phyloP scores from a whole-genome alignment of 768 basidiomycete species.

The Rhodosporidiobolus odoratus region DNA sequence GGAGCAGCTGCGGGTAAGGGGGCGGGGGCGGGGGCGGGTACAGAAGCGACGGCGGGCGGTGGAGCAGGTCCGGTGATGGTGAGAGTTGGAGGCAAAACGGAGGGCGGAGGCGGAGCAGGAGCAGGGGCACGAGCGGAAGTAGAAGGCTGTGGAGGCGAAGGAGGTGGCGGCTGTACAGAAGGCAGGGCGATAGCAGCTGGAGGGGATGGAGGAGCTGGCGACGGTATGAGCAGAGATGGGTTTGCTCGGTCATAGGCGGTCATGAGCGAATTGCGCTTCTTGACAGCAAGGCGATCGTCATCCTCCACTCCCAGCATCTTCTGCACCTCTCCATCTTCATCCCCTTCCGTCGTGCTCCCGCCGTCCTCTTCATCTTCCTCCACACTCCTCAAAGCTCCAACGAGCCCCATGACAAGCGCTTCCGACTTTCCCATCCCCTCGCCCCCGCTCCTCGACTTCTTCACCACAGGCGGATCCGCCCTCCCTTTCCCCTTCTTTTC shows the following conservation, averaged over 20 bases:
- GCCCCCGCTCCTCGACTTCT: not conserved
- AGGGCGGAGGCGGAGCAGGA: not conserved
- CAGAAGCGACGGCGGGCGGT: too few species aligned
- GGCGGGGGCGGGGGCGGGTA: too few species aligned
- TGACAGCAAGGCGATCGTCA: not conserved
- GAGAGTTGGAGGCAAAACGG: not conserved
- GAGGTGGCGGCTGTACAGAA: not conserved
- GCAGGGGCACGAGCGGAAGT: not conserved
- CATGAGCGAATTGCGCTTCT: not conserved
- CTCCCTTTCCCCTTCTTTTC: not conserved
- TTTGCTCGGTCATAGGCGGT: too few species aligned
- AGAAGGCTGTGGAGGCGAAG: too few species aligned
- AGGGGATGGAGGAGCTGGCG: too few species aligned
- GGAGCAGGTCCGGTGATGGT: not conserved
- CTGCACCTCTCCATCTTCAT: not conserved
- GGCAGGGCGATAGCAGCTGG: too few species aligned
- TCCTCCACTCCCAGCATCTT: not conserved
- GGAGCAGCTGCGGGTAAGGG: not conserved
- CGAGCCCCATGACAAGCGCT: not conserved
- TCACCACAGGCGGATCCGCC: not conserved
- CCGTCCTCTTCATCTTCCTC: not conserved
- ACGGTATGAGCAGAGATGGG: too few species aligned
- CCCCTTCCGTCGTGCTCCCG: not conserved
- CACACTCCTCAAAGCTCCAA: not conserved
- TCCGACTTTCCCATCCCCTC: not conserved